These are phyloP conservation scores for Nitzschia inconspicua DNA, from an alignment of 108 stramenopile genomes.

Conservation along the genomic window DNA sequence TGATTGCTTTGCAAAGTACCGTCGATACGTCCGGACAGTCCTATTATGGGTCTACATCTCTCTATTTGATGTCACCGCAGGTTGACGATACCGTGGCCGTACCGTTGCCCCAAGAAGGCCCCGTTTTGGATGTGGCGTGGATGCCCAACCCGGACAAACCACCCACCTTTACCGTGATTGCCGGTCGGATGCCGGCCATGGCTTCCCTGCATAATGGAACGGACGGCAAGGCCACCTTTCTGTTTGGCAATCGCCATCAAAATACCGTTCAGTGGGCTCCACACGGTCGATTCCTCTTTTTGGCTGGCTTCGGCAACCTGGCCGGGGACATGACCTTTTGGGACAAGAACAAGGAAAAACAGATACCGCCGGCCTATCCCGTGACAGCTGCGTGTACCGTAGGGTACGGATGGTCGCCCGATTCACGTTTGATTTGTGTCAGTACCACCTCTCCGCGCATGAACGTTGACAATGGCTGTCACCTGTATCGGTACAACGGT, in stretches of 20 bases:
- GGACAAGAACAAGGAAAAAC: constrained; percentile 89
- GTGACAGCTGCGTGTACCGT: constrained; percentile 47
- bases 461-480: constrained; percentile 97
- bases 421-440: constrained; percentile 84
- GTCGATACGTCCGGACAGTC: constrained; percentile 91
- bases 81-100: constrained; percentile 58
- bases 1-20: constrained; percentile 82
- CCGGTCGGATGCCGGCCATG: constrained; percentile 91
- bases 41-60: constrained; percentile 92
- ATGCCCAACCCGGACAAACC: constrained; percentile 77
- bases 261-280: constrained; percentile 89
- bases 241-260: constrained; percentile 91
- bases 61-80: constrained; percentile 75
- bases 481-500: constrained; percentile 86
- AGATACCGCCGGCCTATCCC: constrained; percentile 50
- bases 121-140: constrained; percentile 84
- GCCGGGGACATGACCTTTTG: constrained; percentile 96
- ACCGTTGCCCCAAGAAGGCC: constrained; percentile 70
- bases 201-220: constrained; percentile 87
- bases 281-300: constrained; percentile 87
- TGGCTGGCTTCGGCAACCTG: constrained; percentile 86
- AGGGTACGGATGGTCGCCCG: constrained; percentile 93
- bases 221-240: constrained; percentile 88
- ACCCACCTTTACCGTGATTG: constrained; percentile 80
- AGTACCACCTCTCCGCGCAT: constrained; percentile 94